Evolutionary conservation across 1,284 basidiomycete species (phyloP).

Genomic region (Apiotrichum akiyoshidainum): DNA sequence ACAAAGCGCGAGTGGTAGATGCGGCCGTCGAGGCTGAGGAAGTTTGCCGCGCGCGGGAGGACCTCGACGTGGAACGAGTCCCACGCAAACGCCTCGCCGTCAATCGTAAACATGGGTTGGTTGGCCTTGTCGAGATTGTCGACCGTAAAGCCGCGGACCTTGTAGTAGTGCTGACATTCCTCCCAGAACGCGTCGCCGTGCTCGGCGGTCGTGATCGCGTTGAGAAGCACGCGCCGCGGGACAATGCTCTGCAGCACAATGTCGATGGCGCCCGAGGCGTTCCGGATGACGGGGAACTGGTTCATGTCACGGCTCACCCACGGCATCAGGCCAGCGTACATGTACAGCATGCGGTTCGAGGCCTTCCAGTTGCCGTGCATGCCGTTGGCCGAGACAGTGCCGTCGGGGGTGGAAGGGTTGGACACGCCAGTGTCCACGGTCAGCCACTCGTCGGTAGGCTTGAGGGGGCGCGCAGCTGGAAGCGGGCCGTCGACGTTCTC

Average conservation of each 20-base stretch:
- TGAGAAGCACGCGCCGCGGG: constrained; percentile 60
- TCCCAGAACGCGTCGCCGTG: constrained; percentile 68
- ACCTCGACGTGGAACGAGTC: constrained; percentile 81
- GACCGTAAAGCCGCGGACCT: constrained; percentile 65
- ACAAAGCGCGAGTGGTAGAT: constrained; percentile 50
- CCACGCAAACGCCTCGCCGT: constrained; percentile 80
- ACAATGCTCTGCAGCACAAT: constrained; percentile 68
- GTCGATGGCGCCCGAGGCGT: constrained; percentile 77
- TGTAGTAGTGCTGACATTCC: constrained; percentile 67
- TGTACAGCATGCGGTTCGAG: constrained; percentile 66
- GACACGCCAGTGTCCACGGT: constrained; percentile 27
- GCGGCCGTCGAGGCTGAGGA: constrained; percentile 67
- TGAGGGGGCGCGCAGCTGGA: constrained; percentile 26
- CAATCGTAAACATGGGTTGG: constrained; percentile 55
- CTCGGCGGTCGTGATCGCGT: constrained; percentile 64
- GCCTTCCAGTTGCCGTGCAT: constrained; percentile 58
- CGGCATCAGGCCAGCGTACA: constrained; percentile 58
- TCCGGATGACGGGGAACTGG: constrained; percentile 78
- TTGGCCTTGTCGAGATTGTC: constrained; percentile 63
- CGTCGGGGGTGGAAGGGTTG: background rate
- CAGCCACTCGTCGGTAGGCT: constrained; percentile 45
- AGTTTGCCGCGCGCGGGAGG: constrained; percentile 64
- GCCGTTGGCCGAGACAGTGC: background rate
- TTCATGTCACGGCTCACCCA: constrained; percentile 66
- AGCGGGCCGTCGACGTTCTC: constrained; percentile 25